Evolutionary conservation across 441 rosid species (phyloP).

Genomic region (Populus hybrid): DNA sequence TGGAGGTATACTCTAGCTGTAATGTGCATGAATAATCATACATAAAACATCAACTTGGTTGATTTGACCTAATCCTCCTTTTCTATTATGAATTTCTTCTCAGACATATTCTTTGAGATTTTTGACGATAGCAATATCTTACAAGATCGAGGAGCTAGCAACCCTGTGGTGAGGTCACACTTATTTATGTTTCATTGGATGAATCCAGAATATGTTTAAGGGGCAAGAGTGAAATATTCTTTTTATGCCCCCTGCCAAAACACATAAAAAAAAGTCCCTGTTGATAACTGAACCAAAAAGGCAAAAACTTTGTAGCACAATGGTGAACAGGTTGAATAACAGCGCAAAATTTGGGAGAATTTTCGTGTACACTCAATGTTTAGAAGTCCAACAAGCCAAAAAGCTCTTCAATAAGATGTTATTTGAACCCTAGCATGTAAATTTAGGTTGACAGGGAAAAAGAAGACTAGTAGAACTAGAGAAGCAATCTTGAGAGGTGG

Average conservation of each 20-base stretch:
- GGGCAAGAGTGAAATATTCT: neutral
- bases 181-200: conserved; percentile 9
- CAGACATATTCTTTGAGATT: conserved; percentile 86
- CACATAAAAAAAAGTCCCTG: too few relatives aligned
- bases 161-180: conserved; percentile 70
- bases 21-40: conserved; percentile 5
- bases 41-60: conserved; percentile 9
- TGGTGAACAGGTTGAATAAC: neutral
- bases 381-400: neutral
- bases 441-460: neutral
- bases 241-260: neutral
- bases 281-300: neutral
- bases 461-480: neutral
- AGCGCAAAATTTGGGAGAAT: neutral
- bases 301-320: neutral
- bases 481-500: neutral
- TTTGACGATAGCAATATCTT: conserved; percentile 68
- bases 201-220: neutral
- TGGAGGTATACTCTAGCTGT: conserved; percentile 56
- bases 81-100: neutral
- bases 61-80: conserved; percentile 10
- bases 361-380: conserved; percentile 10
- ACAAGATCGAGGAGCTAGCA: conserved; percentile 78
- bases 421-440: neutral
- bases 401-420: neutral